Percentiles rank a stretch among this genome's conserved stretches.
phyloP scores from a whole-genome alignment of 768 basidiomycete species.

The Paxillus rubicundulus region DNA sequence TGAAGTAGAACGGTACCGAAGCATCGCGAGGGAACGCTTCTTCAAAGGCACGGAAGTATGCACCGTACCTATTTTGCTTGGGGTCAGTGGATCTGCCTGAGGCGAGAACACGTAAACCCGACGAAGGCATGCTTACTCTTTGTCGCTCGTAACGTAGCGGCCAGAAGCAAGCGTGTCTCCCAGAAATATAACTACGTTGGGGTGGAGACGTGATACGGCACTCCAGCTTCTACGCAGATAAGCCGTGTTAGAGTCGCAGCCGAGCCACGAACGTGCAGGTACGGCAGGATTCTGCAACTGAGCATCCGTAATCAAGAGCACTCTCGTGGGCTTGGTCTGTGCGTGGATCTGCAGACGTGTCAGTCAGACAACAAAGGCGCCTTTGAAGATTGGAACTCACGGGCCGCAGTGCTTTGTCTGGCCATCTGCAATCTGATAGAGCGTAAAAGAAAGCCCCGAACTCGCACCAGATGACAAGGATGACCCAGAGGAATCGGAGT shows the following conservation, averaged over 20 bases:
- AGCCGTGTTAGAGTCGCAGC: conserved; percentile 48
- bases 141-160: conserved; percentile 46
- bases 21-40: conserved; percentile 50
- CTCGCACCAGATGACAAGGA: conserved; percentile 65
- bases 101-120: neutral
- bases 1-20: conserved; percentile 47
- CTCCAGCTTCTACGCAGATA: conserved; percentile 72
- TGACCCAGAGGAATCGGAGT: conserved; percentile 52
- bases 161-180: conserved; percentile 77
- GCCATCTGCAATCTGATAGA: conserved; percentile 61
- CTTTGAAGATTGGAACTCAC: conserved; percentile 19
- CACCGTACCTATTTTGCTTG: conserved; percentile 49
- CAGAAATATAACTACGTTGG: conserved; percentile 68
- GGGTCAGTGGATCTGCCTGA: neutral
- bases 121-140: conserved; percentile 51
- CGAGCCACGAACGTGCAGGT: conserved; percentile 39
- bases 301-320: conserved; percentile 69
- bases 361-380: conserved; percentile 6
- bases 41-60: conserved; percentile 60
- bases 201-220: conserved; percentile 52
- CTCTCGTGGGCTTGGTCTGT: conserved; percentile 41
- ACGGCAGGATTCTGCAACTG: conserved; percentile 48
- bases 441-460: conserved; percentile 57
- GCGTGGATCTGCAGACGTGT: conserved; percentile 14
- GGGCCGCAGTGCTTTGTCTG: conserved; percentile 33